A percentile compares a stretch with the other conserved stretches of the same genome.
Evolutionary conservation across 169 alveolate genomes (phyloP).

Genomic region (Plasmodium knowlesi): DNA sequence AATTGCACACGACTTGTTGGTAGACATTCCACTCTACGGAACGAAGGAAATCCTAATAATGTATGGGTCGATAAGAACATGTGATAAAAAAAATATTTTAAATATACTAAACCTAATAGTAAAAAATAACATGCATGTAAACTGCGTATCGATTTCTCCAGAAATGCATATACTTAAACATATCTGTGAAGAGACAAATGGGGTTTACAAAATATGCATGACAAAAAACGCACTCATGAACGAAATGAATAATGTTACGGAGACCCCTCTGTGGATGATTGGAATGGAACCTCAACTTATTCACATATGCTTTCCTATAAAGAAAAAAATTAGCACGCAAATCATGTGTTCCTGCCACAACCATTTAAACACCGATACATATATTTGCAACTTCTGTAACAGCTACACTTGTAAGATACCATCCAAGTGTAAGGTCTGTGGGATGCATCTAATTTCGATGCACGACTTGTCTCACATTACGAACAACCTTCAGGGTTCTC

Average conservation of each 20-base stretch:
- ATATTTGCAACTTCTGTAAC: slow-evolving; percentile 83
- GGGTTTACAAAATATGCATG: slow-evolving; percentile 58
- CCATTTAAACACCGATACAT: slow-evolving; percentile 77
- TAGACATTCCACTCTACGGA: slow-evolving; percentile 81
- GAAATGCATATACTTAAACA: slow-evolving; percentile 73
- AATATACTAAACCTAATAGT: slow-evolving; percentile 27
- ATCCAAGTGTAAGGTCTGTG: slow-evolving; percentile 82
- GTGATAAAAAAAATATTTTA: slow-evolving; percentile 76
- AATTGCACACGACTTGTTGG: slow-evolving; percentile 78
- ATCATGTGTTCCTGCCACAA: slow-evolving; percentile 83
- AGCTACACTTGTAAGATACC: slow-evolving; percentile 84
- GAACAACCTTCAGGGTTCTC: slow-evolving; percentile 57
- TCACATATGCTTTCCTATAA: slow-evolving; percentile 83
- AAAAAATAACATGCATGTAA: slow-evolving; percentile 63
- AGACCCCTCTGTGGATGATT: slow-evolving; percentile 76
- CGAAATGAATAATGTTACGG: slow-evolving; percentile 47
- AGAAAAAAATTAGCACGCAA: slow-evolving; percentile 81
- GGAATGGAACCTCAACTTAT: slow-evolving; percentile 86
- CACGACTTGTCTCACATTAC: slow-evolving; percentile 58
- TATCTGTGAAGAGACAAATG: slow-evolving; percentile 70
- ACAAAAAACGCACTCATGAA: slow-evolving; percentile 20
- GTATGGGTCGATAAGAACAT: slow-evolving; percentile 85
- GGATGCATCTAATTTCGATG: slow-evolving; percentile 39
- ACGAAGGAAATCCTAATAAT: slow-evolving; percentile 82
- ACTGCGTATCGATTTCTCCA: slow-evolving; percentile 73